Evolutionary conservation across 805 yeast genomes (phyloP).

Genomic region (Brettanomyces nanus): DNA sequence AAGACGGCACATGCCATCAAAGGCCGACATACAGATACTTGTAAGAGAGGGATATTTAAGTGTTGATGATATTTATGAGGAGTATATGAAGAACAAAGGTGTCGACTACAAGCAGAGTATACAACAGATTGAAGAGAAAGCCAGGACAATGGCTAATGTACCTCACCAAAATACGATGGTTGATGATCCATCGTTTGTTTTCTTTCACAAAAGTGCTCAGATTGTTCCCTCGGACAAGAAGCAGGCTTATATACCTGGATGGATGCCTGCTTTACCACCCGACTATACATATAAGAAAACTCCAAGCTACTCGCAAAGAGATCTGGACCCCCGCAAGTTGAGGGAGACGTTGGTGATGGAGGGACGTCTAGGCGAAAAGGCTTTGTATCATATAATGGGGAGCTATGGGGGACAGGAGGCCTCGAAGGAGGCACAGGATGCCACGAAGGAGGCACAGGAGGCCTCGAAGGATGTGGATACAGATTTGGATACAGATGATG

Average conservation of each 20-base stretch:
- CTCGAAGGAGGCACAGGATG: not conserved
- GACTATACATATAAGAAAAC: conserved; percentile 85
- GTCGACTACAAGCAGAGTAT: conserved; percentile 4
- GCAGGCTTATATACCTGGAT: conserved; percentile 37
- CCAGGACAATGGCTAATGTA: conserved; percentile 7
- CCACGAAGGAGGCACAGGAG: not conserved
- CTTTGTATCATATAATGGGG: conserved; percentile 49
- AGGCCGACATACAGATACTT: conserved; percentile 41
- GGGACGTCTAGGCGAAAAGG: conserved; percentile 71
- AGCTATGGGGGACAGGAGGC: not conserved
- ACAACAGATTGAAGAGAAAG: conserved; percentile 7
- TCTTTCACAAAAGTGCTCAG: conserved; percentile 23
- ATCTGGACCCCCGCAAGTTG: conserved; percentile 63
- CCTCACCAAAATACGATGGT: conserved; percentile 1
- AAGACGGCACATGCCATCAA: conserved; percentile 47
- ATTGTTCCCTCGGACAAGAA: conserved; percentile 43
- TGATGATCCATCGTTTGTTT: conserved; percentile 2
- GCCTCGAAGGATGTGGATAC: not conserved
- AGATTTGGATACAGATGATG: not conserved
- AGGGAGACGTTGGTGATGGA: conserved; percentile 71
- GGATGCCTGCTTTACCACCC: conserved; percentile 88
- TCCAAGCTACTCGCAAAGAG: conserved; percentile 52
- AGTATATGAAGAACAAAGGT: conserved; percentile 21
- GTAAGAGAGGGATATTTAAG: conserved; percentile 35
- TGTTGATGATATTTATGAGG: conserved; percentile 32